Base-by-base conservation (phyloP, 768 basidiomycete genomes). In the Amanita exitialis region DNA sequence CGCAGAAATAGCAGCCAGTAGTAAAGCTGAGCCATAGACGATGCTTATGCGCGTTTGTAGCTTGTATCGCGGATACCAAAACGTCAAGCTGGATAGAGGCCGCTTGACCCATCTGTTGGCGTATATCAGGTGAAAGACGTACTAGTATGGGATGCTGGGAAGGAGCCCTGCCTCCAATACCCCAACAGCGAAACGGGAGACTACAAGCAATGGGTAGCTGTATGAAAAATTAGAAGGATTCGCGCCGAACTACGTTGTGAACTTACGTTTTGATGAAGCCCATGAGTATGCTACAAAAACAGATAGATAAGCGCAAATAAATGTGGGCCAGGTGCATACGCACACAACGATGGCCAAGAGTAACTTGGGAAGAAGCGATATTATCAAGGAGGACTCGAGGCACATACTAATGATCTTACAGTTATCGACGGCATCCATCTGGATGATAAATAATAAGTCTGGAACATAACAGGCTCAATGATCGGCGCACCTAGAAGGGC, bases 131-230 rank as follows among this genome's bases (percentile, higher is more conserved):
- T 9, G 30, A 27, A 34, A 5, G 3, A 61, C 74, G 41, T 50
- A 84, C 84, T 83, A 87, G 66, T 84, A 89, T 0, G 77, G 75
- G 8, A 86, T 80, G 21, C 84, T 84, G 9, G 86, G 84, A 62
- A 83, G 87, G 8, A 86, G 60, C 3, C 86, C 83, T 4, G 82
- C 80, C 64, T 88, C 86, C 0, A 82, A 75, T 2, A 82, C 59
- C 2, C 85, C 86, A 36, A 47, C 10, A 3, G n/a, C 13, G 20
- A 47, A 18, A 15, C 44, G 44, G 30, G 9, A 18, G 15, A 20
- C 3, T 3, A 45, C 20, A 16, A 45, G 12, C 25, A 12, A 7
- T 12, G 7, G 4, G 20, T 28, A 45, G 20, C 44, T 45, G 15
- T 12, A 28, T 9, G n/a, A n/a, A 28, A 27, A 16, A 28, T 20